phyloP scores from a whole-genome alignment of 495 filamentous ascomycete species.

The Staphylotrichum longicolle region DNA sequence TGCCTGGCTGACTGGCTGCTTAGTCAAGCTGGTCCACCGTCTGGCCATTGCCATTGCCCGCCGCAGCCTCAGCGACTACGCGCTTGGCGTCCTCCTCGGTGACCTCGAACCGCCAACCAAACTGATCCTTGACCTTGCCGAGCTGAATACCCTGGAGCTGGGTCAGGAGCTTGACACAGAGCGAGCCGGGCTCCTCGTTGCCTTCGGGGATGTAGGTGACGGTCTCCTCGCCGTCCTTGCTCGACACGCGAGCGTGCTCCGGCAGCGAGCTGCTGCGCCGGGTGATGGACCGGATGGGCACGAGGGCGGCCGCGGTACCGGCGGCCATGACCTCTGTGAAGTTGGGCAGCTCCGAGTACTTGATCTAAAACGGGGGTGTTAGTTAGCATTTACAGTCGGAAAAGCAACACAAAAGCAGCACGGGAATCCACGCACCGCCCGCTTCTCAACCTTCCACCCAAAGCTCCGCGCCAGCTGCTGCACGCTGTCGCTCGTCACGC shows the following conservation, averaged over 20 bases:
- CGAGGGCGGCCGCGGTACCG: slow-evolving; percentile 87
- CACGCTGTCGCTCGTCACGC: slow-evolving; percentile 72
- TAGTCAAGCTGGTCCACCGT: slow-evolving; percentile 45
- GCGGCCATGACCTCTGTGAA: slow-evolving; percentile 90
- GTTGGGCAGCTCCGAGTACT: slow-evolving; percentile 69
- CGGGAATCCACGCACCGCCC: slow-evolving; percentile 42
- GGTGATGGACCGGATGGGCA: slow-evolving; percentile 86
- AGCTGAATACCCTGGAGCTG: slow-evolving; percentile 81
- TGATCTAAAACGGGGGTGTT: slow-evolving; percentile 53
- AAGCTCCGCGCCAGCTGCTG: slow-evolving; percentile 63
- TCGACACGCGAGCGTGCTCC: slow-evolving; percentile 36
- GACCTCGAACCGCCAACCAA: slow-evolving; percentile 69
- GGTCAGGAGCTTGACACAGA: slow-evolving; percentile 65
- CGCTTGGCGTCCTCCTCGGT: slow-evolving; percentile 47
- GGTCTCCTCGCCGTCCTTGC: slow-evolving; percentile 52
- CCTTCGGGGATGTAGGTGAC: slow-evolving; percentile 61
- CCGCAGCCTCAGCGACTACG: slow-evolving; percentile 26
- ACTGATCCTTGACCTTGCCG: slow-evolving; percentile 70
- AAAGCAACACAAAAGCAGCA: not conserved
- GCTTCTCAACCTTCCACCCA: slow-evolving; percentile 65
- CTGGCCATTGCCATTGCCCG: slow-evolving; percentile 23
- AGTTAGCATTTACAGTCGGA: slow-evolving; percentile 17
- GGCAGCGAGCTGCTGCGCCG: slow-evolving; percentile 49
- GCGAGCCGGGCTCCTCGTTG: slow-evolving; percentile 66
- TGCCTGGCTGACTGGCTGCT: not conserved